These are phyloP conservation scores for Neonectria neomacrospora DNA, from an alignment of 2,329 filamentous ascomycete genomes.

Conservation along the genomic window DNA sequence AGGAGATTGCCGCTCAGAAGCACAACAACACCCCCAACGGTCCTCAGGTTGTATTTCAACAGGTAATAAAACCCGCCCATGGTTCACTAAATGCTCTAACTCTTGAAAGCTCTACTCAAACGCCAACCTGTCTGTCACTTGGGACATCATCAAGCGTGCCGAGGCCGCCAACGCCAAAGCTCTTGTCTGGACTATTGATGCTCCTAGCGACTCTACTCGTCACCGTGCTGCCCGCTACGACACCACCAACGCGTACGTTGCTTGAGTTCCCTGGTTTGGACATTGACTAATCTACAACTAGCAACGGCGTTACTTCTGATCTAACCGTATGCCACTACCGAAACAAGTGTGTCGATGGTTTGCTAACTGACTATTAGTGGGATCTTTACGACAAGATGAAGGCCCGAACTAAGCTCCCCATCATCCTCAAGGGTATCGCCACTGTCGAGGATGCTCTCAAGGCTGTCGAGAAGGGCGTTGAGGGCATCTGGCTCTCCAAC, in stretches of 20 bases:
- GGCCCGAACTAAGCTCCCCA: conserved; percentile 48
- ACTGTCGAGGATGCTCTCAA: conserved; percentile 51
- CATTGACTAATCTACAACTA: conserved; percentile 17
- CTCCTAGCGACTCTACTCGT: conserved; percentile 36
- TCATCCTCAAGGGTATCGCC: conserved; percentile 53
- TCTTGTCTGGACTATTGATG: conserved; percentile 53
- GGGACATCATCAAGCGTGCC: conserved; percentile 48
- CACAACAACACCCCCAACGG: conserved; percentile 41
- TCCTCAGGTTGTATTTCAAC: conserved; percentile 49
- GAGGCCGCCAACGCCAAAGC: conserved; percentile 51
- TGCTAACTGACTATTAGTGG: conserved; percentile 31
- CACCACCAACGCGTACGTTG: conserved; percentile 39
- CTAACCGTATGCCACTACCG: conserved; percentile 29
- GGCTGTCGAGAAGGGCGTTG: conserved; percentile 47
- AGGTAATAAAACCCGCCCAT: conserved; percentile 29
- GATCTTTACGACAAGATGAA: conserved; percentile 46
- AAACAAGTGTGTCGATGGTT: background rate
- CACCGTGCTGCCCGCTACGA: conserved; percentile 43
- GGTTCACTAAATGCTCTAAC: too few relatives aligned
- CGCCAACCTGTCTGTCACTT: conserved; percentile 48
- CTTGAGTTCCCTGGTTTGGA: too few relatives aligned
- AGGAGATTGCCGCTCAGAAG: conserved; percentile 48
- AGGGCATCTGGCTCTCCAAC: conserved; percentile 55
- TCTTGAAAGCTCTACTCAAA: conserved; percentile 46
- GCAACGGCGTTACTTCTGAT: conserved; percentile 38